These are phyloP conservation scores for Batrachochytrium dendrobatidis DNA, from an alignment of 371 early-diverging fungal species.

Conservation along the genomic window DNA sequence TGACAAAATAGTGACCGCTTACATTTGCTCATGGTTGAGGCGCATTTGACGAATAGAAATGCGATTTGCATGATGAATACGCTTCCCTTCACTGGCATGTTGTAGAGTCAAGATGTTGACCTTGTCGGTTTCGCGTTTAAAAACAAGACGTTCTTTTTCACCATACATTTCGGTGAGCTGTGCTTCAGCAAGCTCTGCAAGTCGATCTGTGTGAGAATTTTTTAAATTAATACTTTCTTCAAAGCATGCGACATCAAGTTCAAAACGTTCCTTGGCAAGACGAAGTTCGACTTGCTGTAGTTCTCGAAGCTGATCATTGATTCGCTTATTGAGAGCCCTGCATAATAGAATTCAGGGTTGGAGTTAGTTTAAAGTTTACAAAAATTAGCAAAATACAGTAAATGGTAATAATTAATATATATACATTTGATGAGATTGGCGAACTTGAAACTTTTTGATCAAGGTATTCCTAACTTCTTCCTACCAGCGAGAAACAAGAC, in stretches of 20 bases:
- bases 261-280: conserved; percentile 31
- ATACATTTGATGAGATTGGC: conserved; percentile 19
- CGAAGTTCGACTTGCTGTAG: conserved; percentile 26
- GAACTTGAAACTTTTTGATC: conserved; percentile 25
- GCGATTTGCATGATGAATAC: neutral
- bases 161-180: conserved; percentile 14
- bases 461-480: conserved; percentile 19
- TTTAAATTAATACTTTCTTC: conserved; percentile 11
- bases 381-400: too few relatives aligned
- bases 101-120: neutral
- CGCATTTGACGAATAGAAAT: conserved; percentile 4
- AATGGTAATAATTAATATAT: neutral
- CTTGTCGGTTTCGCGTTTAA: conserved; percentile 10
- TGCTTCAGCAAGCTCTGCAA: conserved; percentile 1
- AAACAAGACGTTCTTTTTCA: conserved; percentile 15
- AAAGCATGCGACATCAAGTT: conserved; percentile 17
- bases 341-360: neutral
- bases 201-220: conserved; percentile 5
- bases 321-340: conserved; percentile 22
- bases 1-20: too few relatives aligned
- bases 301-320: conserved; percentile 28
- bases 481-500: neutral
- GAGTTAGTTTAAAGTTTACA: neutral
- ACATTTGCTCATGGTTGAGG: conserved; percentile 14
- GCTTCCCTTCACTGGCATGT: neutral